phyloP scores from a whole-genome alignment of 805 yeast species.

The Wickerhamomyces strasburgensis region DNA sequence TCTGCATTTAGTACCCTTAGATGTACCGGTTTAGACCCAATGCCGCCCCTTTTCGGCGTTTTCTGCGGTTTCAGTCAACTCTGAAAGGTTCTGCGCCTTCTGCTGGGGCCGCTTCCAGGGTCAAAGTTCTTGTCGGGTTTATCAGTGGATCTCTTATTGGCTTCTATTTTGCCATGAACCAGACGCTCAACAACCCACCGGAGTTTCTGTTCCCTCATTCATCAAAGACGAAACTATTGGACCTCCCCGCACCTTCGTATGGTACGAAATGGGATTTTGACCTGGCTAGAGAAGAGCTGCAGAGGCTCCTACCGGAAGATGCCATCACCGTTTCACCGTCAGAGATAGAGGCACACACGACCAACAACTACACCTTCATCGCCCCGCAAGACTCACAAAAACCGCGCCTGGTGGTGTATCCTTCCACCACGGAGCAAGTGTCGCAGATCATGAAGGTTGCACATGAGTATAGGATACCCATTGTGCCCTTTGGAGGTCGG shows the following conservation, averaged over 20 bases:
- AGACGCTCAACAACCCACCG: constrained; percentile 20
- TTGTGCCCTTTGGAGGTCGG: constrained; percentile 61
- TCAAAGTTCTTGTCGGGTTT: constrained; percentile 14
- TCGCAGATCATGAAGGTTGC: constrained; percentile 50
- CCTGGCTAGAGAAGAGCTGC: constrained; percentile 19
- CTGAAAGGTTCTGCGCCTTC: too few relatives aligned
- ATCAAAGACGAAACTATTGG: constrained; percentile 19
- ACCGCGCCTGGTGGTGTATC: constrained; percentile 40
- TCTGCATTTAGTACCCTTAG: too few relatives aligned
- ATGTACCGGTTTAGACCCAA: too few relatives aligned
- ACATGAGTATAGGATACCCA: constrained; percentile 49
- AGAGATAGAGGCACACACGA: constrained; percentile 42
- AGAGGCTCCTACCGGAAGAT: constrained; percentile 33
- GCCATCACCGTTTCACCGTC: constrained; percentile 19
- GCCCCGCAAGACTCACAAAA: constrained; percentile 39
- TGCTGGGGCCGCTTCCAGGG: not conserved
- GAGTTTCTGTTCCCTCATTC: constrained; percentile 27
- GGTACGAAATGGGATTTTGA: constrained; percentile 25
- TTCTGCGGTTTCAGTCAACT: too few relatives aligned
- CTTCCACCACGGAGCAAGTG: constrained; percentile 52
- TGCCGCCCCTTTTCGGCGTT: too few relatives aligned
- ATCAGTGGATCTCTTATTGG: constrained; percentile 18
- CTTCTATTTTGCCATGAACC: constrained; percentile 24
- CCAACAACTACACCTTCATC: constrained; percentile 46
- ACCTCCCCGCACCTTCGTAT: constrained; percentile 24